Evolutionary conservation across 371 early-diverging fungal species (phyloP).

Genomic region (Gilbertella persicaria): DNA sequence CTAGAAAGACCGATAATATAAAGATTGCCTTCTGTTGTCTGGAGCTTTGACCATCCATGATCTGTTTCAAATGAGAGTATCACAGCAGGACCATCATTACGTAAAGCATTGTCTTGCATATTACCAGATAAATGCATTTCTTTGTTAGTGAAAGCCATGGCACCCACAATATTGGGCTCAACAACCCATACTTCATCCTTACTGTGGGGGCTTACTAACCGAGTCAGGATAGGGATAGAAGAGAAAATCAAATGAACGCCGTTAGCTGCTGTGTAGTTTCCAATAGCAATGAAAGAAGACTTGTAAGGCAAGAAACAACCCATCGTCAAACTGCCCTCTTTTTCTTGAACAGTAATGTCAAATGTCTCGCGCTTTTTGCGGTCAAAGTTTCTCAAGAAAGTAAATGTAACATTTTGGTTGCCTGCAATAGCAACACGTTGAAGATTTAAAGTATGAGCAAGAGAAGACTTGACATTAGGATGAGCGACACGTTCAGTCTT

Average conservation of each 20-base stretch:
- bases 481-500: conserved; percentile 50
- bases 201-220: conserved; percentile 29
- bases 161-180: conserved; percentile 56
- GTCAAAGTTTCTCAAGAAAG: conserved; percentile 75
- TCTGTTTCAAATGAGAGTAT: conserved; percentile 52
- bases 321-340: conserved; percentile 35
- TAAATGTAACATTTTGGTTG: conserved; percentile 53
- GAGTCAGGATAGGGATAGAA: conserved; percentile 66
- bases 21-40: conserved; percentile 35
- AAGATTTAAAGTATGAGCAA: conserved; percentile 50
- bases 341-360: conserved; percentile 40
- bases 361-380: conserved; percentile 43
- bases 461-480: conserved; percentile 41
- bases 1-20: conserved; percentile 46
- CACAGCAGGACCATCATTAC: conserved; percentile 34
- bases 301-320: conserved; percentile 62
- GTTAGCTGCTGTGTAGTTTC: conserved; percentile 60
- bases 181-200: conserved; percentile 72
- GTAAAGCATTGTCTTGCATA: conserved; percentile 39
- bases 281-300: conserved; percentile 66
- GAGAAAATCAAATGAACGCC: conserved; percentile 61
- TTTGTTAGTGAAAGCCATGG: conserved; percentile 63
- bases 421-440: conserved; percentile 45
- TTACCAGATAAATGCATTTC: conserved; percentile 42
- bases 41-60: conserved; percentile 54